A percentile compares a stretch with the other conserved stretches of the same genome.
These are phyloP conservation scores for Pythium dissotocum DNA, from an alignment of 352 stramenopile species.

Conservation along the genomic window DNA sequence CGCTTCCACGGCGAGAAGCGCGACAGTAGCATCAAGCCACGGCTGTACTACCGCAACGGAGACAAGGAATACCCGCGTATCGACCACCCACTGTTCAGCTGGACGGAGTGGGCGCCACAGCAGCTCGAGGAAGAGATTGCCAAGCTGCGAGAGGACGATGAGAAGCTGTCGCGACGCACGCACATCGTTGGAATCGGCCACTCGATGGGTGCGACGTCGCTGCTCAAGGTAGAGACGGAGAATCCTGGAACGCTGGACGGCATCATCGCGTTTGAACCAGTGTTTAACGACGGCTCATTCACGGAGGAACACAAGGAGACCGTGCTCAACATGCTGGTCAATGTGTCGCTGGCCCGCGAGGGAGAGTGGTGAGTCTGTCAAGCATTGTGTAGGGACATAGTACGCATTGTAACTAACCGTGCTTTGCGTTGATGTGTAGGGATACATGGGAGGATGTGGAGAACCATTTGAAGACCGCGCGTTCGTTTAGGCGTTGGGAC, in stretches of 20 bases:
- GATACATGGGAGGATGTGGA: conserved; percentile 4
- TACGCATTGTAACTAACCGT: not conserved
- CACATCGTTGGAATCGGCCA: conserved; percentile 28
- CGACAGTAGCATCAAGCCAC: conserved; percentile 27
- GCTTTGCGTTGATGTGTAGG: not conserved
- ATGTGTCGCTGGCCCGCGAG: not conserved
- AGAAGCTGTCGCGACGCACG: not conserved
- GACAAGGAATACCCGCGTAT: conserved; percentile 27
- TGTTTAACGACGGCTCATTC: conserved; percentile 2
- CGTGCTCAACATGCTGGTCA: conserved; percentile 16
- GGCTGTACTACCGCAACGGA: conserved; percentile 26
- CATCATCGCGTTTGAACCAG: conserved; percentile 29
- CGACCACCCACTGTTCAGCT: conserved; percentile 28
- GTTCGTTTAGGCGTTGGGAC: conserved; percentile 8
- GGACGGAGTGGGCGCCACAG: conserved; percentile 12
- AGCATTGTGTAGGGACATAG: not conserved
- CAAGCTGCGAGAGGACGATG: conserved; percentile 12
- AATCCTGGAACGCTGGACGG: conserved; percentile 22
- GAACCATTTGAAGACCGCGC: conserved; percentile 2
- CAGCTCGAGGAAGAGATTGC: conserved; percentile 13
- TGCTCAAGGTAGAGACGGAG: conserved; percentile 20
- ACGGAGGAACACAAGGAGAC: conserved; percentile 2
- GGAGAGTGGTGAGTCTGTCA: conserved; percentile 6
- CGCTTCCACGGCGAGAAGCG: conserved; percentile 39
- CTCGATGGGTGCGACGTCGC: conserved; percentile 25